Evolutionary conservation across 176 grass and related monocot genomes (phyloP).

Genomic region (Puya raimondii): DNA sequence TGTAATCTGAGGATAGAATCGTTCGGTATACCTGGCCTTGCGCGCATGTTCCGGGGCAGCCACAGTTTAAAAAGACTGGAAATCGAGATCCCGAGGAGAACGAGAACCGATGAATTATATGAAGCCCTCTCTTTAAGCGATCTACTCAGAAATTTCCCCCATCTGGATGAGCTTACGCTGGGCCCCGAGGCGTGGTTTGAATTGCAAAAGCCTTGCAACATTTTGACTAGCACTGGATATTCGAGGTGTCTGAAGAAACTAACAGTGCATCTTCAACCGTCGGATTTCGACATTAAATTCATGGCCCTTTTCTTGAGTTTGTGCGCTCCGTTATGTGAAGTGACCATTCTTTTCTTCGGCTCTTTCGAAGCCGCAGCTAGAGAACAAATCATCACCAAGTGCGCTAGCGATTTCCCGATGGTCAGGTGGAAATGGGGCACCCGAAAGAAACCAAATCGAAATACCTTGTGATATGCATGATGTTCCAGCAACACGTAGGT

Average conservation of each 20-base stretch:
- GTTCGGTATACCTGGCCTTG: constrained; percentile 19
- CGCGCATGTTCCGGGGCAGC: constrained; percentile 11
- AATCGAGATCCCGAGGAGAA: constrained; percentile 25
- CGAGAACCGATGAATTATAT: constrained; percentile 18
- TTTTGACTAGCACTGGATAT: constrained; percentile 11
- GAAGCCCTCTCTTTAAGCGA: constrained; percentile 18
- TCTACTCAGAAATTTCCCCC: constrained; percentile 30
- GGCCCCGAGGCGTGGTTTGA: constrained; percentile 30
- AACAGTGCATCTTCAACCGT: constrained; percentile 30
- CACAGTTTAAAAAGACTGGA: constrained; percentile 33
- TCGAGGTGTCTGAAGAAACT: constrained; percentile 44
- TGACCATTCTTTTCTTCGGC: constrained; percentile 37
- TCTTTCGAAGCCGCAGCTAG: constrained; percentile 10
- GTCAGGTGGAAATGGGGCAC: constrained; percentile 49
- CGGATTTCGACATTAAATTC: neutral
- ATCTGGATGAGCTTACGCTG: constrained; percentile 44
- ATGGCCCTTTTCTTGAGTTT: constrained; percentile 25
- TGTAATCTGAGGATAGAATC: constrained; percentile 41
- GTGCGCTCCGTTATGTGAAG: constrained; percentile 35
- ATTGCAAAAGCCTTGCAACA: constrained; percentile 21
- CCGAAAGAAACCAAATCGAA: constrained; percentile 13
- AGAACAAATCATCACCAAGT: constrained; percentile 10
- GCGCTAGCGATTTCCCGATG: constrained; percentile 19
- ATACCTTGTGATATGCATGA: neutral
- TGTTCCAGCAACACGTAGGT: neutral